Evolutionary conservation across 495 filamentous ascomycete species (phyloP).

Genomic region (Hypoxylon rickii): DNA sequence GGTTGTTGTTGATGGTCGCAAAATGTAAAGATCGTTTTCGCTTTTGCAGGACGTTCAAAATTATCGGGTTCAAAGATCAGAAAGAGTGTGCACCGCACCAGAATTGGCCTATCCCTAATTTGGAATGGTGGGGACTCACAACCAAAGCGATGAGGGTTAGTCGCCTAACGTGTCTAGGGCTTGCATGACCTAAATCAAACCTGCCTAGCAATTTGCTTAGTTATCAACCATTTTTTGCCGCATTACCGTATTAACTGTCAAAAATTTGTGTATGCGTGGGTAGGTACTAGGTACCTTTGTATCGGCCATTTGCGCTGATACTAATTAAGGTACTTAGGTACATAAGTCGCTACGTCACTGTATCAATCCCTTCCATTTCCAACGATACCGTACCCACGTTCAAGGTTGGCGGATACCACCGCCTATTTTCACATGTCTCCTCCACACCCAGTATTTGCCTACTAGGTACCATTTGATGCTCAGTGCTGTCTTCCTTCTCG

Average conservation of each 20-base stretch:
- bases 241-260: no score
- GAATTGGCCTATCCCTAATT: slow-evolving; percentile 41
- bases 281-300: background rate
- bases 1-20: slow-evolving; percentile 42
- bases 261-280: no score
- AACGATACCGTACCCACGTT: no score
- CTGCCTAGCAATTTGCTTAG: background rate
- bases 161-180: slow-evolving; percentile 48
- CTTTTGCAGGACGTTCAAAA: slow-evolving; percentile 31
- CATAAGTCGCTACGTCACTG: background rate
- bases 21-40: slow-evolving; percentile 30
- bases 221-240: no score
- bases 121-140: slow-evolving; percentile 39
- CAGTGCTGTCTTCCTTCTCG: no score
- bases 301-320: background rate
- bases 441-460: no score
- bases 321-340: no score
- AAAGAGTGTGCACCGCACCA: slow-evolving; percentile 38
- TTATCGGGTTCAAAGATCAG: slow-evolving; percentile 35
- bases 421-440: no score
- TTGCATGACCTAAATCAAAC: slow-evolving; percentile 58
- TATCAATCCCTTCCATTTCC: no score
- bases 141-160: slow-evolving; percentile 42
- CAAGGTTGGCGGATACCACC: no score
- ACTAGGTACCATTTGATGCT: no score